Base-by-base conservation (phyloP, 2,329 filamentous ascomycete species). In the Rosellinia necatrix region DNA sequence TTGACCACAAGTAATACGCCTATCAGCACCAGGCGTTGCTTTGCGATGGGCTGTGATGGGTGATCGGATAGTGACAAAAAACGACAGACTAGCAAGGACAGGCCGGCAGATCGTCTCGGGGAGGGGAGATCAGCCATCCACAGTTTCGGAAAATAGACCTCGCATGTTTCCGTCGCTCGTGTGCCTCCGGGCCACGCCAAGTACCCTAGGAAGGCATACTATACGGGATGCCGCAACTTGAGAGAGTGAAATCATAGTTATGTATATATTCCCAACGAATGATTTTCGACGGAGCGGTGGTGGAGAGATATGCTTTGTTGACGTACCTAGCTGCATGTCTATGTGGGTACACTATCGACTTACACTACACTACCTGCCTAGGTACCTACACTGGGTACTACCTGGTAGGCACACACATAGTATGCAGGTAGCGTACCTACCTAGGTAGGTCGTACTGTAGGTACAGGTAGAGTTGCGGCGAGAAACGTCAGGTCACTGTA, bases 71-170 rank as follows among this genome's bases (percentile, higher is more conserved):
- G n/a, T n/a, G n/a, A n/a, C n/a, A n/a, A n/a, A n/a, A n/a, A n/a
- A n/a, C n/a, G n/a, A n/a, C n/a, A n/a, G n/a, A n/a, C 42, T 30
- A 42, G 48, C 48, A 43, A 56, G 56, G 56, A 53, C 47, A 37
- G 30, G 24, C 5, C 53, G 56, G 53, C 30, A 56, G 53, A 59
- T 59, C 53, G 37, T 41, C 56, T 53, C 19, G 47, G 42, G 27
- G 22, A 25, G 46, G n/a, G n/a, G n/a, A n/a, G n/a, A 49, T 42
- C 34, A 48, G 47, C 48, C 56, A 55, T 55, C 56, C 56, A 59
- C 21, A 34, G 34, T 41, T 35, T 53, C 40, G 49, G 53, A 43
- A 59, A 35, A 17, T 47, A 15, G 27, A 7, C 37, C 8, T 42
- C 22, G 19, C 29, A 19, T 37, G 17, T 35, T 34, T 35, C 35